Base-by-base conservation (phyloP, 176 grass and related monocot genomes). In the Juncus effusus region DNA sequence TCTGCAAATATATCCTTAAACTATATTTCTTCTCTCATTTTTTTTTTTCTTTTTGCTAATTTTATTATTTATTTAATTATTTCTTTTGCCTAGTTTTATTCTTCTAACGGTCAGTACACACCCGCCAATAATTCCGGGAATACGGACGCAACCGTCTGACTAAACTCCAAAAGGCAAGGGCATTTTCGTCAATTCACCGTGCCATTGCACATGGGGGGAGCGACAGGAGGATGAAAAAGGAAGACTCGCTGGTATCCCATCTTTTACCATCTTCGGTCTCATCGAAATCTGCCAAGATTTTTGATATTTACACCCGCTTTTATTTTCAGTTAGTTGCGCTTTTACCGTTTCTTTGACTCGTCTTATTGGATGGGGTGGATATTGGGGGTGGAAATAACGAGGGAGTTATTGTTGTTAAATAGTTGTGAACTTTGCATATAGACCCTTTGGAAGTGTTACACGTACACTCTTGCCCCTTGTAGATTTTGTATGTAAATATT, bases 161-260 rank as follows among this genome's bases (percentile, higher is more conserved):
- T 47, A 67, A 60, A 77, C 38, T 45, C 62, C 75, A 19, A 69
- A 56, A 16, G 16, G 0, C 1, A 1, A 38, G 63, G 57, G 57
- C 51, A 60, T 58, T 54, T 63, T 55, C 8, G 76, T 74, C 62
- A 60, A 73, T 55, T 77, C 68, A 0, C 12, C 10, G n/a, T 28
- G 36, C 15, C 36, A 6, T 63, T 40, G 67, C 82, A 73, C 82
- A 72, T 63, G 78, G 74, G 65, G 7, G 55, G 57, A 28, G 41
- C 39, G 67, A 73, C 73, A 70, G 53, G 41, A 3, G 16, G 51
- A 55, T 63, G 2, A 39, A 42, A 70, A 74, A 63, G 53, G 41
- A 54, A 42, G 42, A 14, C 71, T 61, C 16, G 5, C 16, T 1
- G 12, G 38, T 45, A 53, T 57, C 56, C 35, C 62, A 50, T 16